Evolutionary conservation across 2,329 filamentous ascomycete genomes (phyloP), one percentile per base, ranked within the genome.

Genomic region (Neonectria sp.): DNA sequence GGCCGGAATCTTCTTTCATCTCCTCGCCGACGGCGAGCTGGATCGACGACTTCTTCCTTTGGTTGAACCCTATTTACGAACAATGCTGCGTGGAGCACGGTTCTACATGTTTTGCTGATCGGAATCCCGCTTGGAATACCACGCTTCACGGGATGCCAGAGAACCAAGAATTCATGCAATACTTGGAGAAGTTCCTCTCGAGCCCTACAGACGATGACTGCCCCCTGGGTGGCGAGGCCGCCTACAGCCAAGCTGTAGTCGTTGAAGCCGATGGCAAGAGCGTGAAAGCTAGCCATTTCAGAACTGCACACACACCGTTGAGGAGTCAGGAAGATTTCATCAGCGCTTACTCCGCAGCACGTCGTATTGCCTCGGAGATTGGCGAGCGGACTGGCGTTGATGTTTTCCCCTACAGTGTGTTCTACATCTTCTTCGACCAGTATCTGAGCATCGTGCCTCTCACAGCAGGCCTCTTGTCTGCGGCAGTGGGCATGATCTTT

Each of bases 341-440:
- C 81, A 87, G 90, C 31, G 94, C 96, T 0, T 98, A 98, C 79
- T 90, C 92, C 6, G 90, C 95, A 1, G 96, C 96, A 3, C 93
- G 95, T 21, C 93, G 96, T 67, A 97, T 99, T 69, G 91, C 95
- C 0, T 83, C 90, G 13, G 92, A 93, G 31, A 91, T 99, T 58
- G 91, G 88, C 15, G 82, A 88, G 60, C 86, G 88, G 58, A 95
- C 95, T 5, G 89, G 91, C 6, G 90, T 93, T 25, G 91, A 96
- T 27, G 91, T 99, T 3, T 99, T 99, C 86, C 94, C 96, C 0
- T 99, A 99, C 84, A 97, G 94, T 73, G 92, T 98, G 68, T 97
- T 97, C 80, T 99, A 99, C 84, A 95, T 99, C 79, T 99, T 98
- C 88, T 99, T 99, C 79, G 96, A 99, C 79, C 96, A 98, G 79